A percentile compares a stretch with the other conserved stretches of the same genome.
phyloP scores from a whole-genome alignment of 495 filamentous ascomycete genomes.

The Neurospora cerealis region DNA sequence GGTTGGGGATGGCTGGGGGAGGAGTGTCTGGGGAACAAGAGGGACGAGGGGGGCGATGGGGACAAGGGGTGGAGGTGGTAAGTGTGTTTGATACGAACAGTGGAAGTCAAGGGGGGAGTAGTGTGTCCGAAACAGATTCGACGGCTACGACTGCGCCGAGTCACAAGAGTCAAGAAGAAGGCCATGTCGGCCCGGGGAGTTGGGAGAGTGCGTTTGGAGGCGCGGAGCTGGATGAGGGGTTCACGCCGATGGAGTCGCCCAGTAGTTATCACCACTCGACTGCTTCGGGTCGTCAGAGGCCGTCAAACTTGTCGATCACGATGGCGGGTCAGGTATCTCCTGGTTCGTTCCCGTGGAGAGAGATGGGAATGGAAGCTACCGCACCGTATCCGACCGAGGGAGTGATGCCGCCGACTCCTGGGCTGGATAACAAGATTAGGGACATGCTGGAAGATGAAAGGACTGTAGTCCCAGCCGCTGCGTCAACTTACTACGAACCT shows the following conservation, averaged over 20 bases:
- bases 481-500: not conserved
- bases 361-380: not conserved
- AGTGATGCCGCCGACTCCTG: constrained; percentile 15
- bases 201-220: constrained; percentile 11
- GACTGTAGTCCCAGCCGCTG: constrained; percentile 2
- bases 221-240: not conserved
- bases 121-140: constrained; percentile 47
- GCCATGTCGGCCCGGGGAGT: constrained; percentile 3
- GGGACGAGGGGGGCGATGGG: not conserved
- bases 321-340: not conserved
- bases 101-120: constrained; percentile 15
- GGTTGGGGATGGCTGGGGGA: not conserved
- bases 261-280: not conserved
- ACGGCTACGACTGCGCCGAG: constrained; percentile 21
- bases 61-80: not conserved
- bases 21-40: not conserved
- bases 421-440: not conserved
- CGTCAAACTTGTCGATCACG: not conserved
- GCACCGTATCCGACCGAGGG: constrained; percentile 12
- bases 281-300: not conserved
- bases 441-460: constrained; percentile 9
- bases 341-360: not conserved
- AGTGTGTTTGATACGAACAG: not conserved
- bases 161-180: constrained; percentile 16
- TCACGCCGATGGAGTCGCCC: not conserved